A percentile compares a stretch with the other conserved stretches of the same genome.
These are phyloP conservation scores for Scutellaria baicalensis DNA, from an alignment of 257 asterid genomes.

Conservation along the genomic window DNA sequence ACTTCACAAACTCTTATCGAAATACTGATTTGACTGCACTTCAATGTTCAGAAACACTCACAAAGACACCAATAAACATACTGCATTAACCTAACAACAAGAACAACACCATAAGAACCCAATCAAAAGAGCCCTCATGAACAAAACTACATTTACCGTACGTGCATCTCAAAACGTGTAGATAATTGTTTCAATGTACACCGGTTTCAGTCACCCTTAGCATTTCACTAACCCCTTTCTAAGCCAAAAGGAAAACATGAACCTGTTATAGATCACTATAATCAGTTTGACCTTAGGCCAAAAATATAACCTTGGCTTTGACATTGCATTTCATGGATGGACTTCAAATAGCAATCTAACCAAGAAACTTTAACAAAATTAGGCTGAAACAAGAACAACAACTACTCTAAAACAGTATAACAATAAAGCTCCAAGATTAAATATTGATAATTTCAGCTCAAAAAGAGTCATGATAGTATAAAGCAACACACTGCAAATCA, in stretches of 20 bases:
- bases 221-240: no score
- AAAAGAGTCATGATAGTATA: not conserved
- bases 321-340: no score
- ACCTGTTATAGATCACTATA: no score
- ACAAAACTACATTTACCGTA: not conserved
- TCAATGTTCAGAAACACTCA: not conserved
- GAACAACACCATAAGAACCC: not conserved
- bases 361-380: no score
- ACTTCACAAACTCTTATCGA: no score
- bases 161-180: not conserved
- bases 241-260: no score
- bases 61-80: not conserved
- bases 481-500: slow-evolving; percentile 6
- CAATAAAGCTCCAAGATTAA: not conserved
- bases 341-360: not conserved
- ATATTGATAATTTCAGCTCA: slow-evolving; percentile 2
- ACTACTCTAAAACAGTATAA: not conserved
- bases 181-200: no score
- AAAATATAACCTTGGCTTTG: no score
- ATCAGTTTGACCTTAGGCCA: no score
- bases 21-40: no score
- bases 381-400: not conserved
- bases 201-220: no score
- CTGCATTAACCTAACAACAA: not conserved
- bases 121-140: not conserved